phyloP scores from a whole-genome alignment of 371 early-diverging fungal species.

The Circinella umbellata region DNA sequence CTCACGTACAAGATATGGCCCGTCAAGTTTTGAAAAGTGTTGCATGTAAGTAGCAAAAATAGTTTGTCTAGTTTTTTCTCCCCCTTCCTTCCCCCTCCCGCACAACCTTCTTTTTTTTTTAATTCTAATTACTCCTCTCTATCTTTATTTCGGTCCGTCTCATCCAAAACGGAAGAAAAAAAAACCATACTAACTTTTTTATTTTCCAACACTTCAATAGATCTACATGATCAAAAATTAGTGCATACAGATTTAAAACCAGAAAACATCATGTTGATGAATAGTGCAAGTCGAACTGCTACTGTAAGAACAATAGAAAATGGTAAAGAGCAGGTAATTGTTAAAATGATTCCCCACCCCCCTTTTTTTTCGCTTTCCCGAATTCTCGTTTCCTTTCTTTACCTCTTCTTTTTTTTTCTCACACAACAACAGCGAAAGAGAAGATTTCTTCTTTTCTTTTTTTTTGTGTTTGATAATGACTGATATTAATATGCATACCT shows the following conservation, averaged over 20 bases:
- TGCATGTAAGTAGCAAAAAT: constrained; percentile 57
- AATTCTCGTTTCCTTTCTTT: no score
- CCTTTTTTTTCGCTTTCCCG: no score
- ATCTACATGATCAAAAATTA: constrained; percentile 81
- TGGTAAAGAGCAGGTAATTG: constrained; percentile 28
- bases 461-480: no score
- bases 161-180: not conserved
- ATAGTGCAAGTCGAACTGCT: constrained; percentile 8
- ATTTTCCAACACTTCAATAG: constrained; percentile 31
- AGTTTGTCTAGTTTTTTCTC: not conserved
- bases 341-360: not conserved
- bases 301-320: constrained; percentile 4
- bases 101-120: no score
- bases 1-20: constrained; percentile 86
- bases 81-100: no score
- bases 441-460: no score
- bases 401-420: no score
- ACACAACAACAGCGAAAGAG: no score
- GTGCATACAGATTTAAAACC: constrained; percentile 94
- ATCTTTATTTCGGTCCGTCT: not conserved
- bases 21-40: constrained; percentile 77
- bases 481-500: no score
- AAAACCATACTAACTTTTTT: not conserved
- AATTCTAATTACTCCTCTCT: no score
- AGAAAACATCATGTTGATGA: constrained; percentile 71